Conservation (phyloP, 176 grass and related monocot species). For the Aegilops speltoides region DNA sequence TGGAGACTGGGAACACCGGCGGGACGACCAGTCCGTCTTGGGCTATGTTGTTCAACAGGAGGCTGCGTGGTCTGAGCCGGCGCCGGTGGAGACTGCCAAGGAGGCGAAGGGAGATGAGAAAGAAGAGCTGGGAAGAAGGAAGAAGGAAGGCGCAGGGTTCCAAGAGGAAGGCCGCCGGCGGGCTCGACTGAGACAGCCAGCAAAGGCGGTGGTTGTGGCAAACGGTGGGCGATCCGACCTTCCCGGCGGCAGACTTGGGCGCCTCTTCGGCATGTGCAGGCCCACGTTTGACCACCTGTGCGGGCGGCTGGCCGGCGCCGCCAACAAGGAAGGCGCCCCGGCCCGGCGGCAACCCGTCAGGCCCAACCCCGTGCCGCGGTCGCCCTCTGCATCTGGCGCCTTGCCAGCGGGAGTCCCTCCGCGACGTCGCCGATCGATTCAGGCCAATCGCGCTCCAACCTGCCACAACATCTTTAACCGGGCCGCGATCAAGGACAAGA, state of each 20-base stretch:
- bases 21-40: too few relatives aligned
- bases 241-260: constrained; percentile 64
- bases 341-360: constrained; percentile 35
- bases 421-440: constrained; percentile 63
- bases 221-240: constrained; percentile 43
- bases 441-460: constrained; percentile 69
- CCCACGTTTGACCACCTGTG: constrained; percentile 72
- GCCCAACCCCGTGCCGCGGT: constrained; percentile 75
- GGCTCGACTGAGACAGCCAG: constrained; percentile 35
- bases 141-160: not conserved
- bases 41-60: too few relatives aligned
- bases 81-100: too few relatives aligned
- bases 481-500: constrained; percentile 58
- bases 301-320: constrained; percentile 52
- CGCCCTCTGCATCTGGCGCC: constrained; percentile 79
- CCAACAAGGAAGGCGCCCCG: constrained; percentile 76
- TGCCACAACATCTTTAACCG: constrained; percentile 79
- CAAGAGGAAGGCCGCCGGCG: constrained; percentile 23
- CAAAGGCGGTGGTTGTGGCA: constrained; percentile 62
- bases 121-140: not conserved
- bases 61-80: too few relatives aligned
- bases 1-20: too few relatives aligned
- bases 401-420: constrained; percentile 76
- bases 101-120: too few relatives aligned
- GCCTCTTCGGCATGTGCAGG: constrained; percentile 72